These are phyloP conservation scores for Diaporthe citrichinensis DNA, from an alignment of 2,329 filamentous ascomycete species.

Conservation along the genomic window DNA sequence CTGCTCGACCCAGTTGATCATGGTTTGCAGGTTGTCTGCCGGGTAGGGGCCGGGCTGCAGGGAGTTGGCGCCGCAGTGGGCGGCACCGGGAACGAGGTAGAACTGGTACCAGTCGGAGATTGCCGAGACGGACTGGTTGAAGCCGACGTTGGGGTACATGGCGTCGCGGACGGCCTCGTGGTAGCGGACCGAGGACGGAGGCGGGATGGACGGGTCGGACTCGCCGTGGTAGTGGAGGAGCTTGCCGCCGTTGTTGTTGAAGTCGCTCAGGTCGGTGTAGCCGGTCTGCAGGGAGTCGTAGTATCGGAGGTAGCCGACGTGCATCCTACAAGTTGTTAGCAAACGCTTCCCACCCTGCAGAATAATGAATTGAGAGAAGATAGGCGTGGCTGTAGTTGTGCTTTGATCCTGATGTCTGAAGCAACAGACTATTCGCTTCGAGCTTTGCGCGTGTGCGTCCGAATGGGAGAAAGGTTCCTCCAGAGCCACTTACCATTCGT, in stretches of 20 bases:
- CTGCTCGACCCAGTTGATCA: conserved; percentile 78
- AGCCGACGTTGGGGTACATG: conserved; percentile 61
- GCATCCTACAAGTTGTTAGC: conserved; percentile 56
- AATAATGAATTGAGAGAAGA: neutral
- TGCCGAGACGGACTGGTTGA: conserved; percentile 55
- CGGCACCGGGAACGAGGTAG: conserved; percentile 67
- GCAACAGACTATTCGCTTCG: neutral
- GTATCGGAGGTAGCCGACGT: conserved; percentile 62
- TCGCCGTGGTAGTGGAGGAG: conserved; percentile 72
- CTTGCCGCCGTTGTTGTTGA: conserved; percentile 66
- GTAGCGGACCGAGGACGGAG: conserved; percentile 69
- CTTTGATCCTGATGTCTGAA: neutral
- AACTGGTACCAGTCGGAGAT: conserved; percentile 68
- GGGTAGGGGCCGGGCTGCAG: conserved; percentile 61
- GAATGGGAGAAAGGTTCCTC: neutral
- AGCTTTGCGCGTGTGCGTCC: neutral
- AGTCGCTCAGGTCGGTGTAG: conserved; percentile 64
- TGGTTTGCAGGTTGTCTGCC: conserved; percentile 76
- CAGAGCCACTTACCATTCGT: conserved; percentile 56
- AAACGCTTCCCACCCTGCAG: conserved; percentile 45
- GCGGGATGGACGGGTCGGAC: conserved; percentile 65
- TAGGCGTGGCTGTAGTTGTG: neutral
- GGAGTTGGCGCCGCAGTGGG: conserved; percentile 63
- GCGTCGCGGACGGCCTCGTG: conserved; percentile 65
- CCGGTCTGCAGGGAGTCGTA: conserved; percentile 67